Base-by-base conservation (phyloP, 495 filamentous ascomycete genomes). In the Aspergillus hancockii region DNA sequence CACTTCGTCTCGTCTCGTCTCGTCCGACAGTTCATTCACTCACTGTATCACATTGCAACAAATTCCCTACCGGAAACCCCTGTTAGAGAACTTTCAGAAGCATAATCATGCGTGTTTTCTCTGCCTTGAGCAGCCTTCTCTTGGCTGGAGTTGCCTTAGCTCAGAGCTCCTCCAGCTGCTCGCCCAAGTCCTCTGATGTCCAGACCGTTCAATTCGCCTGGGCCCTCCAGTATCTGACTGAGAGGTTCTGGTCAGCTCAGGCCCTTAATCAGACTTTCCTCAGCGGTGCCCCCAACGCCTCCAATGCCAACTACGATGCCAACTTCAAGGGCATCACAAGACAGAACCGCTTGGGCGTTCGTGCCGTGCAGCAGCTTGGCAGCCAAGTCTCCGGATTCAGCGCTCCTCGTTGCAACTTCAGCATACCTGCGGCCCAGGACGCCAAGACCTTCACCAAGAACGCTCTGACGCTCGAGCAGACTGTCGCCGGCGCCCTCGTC, bases 301-400 rank as follows among this genome's bases (percentile, higher is more conserved):
- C 66, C 9, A 60, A 19, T 18, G 54, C 59, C 23, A 54, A 61
- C 51, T 57, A 69, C 55, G 49, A 40, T 49, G 32, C 55, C 32
- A 71, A 74, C 55, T 55, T 74, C 59, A 52, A 57, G 21, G 69
- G 69, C 40, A 59, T 74, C 16, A 63, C 66, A 57, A 49, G 63
- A 12, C 54, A 66, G 21, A 68, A 64, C 62, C 71, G 64, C 30
- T 63, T 71, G 13, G 63, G 63, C 25, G 55, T 65, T n/a, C 58
- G 59, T 16, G 71, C 67, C 40, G 55, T 71, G 23, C 58, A 67
- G 53, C 59, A 68, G 23, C 36, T 71, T 49, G 53, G 57, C 34
- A 21, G 55, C 9, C 55, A 53, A 28, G 51, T 63, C 0, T 41
- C 66, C 21, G 55, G 57, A 47, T 74, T 67, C 59, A 36, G 45